phyloP scores from a whole-genome alignment of 2,329 filamentous ascomycete genomes.

The Amauroascus verrucosus region DNA sequence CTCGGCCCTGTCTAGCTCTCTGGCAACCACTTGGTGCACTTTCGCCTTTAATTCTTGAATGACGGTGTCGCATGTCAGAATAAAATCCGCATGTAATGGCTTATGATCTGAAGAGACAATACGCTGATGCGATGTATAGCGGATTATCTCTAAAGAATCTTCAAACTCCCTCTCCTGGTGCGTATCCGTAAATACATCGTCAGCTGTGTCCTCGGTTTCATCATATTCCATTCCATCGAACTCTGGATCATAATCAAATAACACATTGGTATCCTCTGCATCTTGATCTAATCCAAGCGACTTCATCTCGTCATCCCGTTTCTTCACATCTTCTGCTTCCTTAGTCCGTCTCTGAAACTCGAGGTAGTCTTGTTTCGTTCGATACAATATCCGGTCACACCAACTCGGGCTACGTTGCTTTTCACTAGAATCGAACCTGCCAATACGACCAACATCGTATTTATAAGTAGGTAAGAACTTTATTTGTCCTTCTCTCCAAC shows the following conservation, averaged over 20 bases:
- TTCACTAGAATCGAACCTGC: constrained; percentile 88
- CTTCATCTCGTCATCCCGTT: constrained; percentile 76
- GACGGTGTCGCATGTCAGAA: constrained; percentile 74
- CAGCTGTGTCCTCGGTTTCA: constrained; percentile 41
- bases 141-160: constrained; percentile 46
- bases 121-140: constrained; percentile 80
- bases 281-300: constrained; percentile 63
- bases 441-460: constrained; percentile 89
- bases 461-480: constrained; percentile 92
- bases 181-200: constrained; percentile 20
- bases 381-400: constrained; percentile 89
- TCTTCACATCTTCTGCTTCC: constrained; percentile 57
- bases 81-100: constrained; percentile 73
- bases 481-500: constrained; percentile 82
- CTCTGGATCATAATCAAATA: constrained; percentile 86
- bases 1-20: constrained; percentile 79
- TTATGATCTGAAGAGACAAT: constrained; percentile 94
- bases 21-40: constrained; percentile 75
- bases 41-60: constrained; percentile 74
- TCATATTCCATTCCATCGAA: constrained; percentile 54
- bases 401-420: constrained; percentile 88
- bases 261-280: constrained; percentile 65
- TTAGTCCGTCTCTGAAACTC: constrained; percentile 53
- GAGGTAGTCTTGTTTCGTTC: constrained; percentile 61
- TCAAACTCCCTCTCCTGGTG: constrained; percentile 21